phyloP scores from a whole-genome alignment of 176 grass and related monocot species.

The Zea luxurians region DNA sequence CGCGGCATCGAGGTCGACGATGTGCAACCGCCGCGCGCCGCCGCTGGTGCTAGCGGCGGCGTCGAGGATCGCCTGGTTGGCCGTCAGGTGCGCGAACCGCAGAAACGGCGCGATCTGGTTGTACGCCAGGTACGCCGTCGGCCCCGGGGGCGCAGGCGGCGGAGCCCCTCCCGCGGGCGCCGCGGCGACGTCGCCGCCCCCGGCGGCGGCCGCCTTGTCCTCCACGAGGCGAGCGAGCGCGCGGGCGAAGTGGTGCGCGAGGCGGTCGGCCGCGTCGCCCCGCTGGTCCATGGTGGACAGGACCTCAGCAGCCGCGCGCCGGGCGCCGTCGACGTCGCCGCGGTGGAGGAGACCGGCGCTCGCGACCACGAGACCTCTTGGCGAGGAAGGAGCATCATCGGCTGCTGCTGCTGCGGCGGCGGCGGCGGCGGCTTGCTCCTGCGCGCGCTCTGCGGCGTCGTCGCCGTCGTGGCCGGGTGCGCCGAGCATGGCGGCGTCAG shows the following conservation, averaged over 20 bases:
- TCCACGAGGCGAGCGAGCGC: conserved; percentile 52
- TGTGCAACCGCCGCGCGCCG: conserved; percentile 61
- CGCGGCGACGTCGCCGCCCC: not conserved
- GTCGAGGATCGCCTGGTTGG: conserved; percentile 96
- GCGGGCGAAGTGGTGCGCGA: conserved; percentile 74
- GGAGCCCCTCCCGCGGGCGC: not conserved
- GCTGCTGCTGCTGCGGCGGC: not conserved
- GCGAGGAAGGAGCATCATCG: not conserved
- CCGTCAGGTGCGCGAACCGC: conserved; percentile 89
- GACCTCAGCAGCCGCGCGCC: conserved; percentile 31
- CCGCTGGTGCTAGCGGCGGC: conserved; percentile 21
- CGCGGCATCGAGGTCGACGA: conserved; percentile 78
- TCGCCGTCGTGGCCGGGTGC: conserved; percentile 13
- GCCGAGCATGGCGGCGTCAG: conserved; percentile 56
- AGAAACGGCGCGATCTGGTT: conserved; percentile 91
- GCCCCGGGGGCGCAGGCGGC: not conserved
- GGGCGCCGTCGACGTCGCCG: conserved; percentile 56
- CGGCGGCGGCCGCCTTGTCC: not conserved
- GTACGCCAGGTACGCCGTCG: conserved; percentile 71
- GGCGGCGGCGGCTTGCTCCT: not conserved
- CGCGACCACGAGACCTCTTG: conserved; percentile 49
- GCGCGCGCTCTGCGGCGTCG: conserved; percentile 3
- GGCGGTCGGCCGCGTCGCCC: conserved; percentile 73
- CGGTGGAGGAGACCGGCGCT: conserved; percentile 64
- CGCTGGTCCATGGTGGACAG: conserved; percentile 42